Evolutionary conservation across 2,329 filamentous ascomycete genomes (phyloP).

Genomic region (Pseudocercospora vitis): DNA sequence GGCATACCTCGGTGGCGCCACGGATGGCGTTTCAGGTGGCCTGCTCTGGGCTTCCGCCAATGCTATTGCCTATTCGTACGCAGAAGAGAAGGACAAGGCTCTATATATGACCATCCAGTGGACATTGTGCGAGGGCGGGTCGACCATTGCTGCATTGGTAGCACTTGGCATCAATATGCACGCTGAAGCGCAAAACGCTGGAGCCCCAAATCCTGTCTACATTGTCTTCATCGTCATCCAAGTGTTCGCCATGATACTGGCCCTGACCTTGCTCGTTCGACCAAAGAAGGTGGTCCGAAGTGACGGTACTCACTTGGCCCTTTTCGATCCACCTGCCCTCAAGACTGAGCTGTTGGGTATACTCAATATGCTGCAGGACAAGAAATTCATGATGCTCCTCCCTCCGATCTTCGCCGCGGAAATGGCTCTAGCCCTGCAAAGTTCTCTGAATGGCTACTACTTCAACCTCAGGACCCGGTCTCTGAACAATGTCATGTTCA

Average conservation of each 20-base stretch:
- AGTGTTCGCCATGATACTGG: slow-evolving; percentile 18
- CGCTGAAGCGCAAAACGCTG: slow-evolving; percentile 10
- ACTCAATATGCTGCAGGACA: slow-evolving; percentile 19
- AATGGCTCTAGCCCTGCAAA: slow-evolving; percentile 26
- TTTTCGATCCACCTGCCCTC: slow-evolving; percentile 10
- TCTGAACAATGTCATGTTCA: slow-evolving; percentile 22
- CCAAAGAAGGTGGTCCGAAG: slow-evolving; percentile 19
- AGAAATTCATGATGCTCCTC: slow-evolving; percentile 21
- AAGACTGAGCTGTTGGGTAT: slow-evolving; percentile 8
- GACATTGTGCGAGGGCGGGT: slow-evolving; percentile 10
- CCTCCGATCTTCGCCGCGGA: slow-evolving; percentile 25
- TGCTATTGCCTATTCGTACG: slow-evolving; percentile 6
- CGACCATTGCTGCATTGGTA: slow-evolving; percentile 10
- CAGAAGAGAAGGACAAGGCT: slow-evolving; percentile 5
- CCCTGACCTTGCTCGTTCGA: slow-evolving; percentile 12
- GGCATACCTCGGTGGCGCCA: slow-evolving; percentile 8
- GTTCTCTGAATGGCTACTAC: slow-evolving; percentile 22
- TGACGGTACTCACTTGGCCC: slow-evolving; percentile 21
- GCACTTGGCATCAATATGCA: slow-evolving; percentile 16
- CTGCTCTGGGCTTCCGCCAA: slow-evolving; percentile 1
- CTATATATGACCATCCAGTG: slow-evolving; percentile 14
- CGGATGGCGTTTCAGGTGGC: slow-evolving; percentile 17
- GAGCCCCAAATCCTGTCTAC: slow-evolving; percentile 19
- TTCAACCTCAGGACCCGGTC: slow-evolving; percentile 22
- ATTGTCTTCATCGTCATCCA: slow-evolving; percentile 23